Evolutionary conservation across 106 monocot species (phyloP), one percentile per base, ranked within the genome.

Genomic region (Dioscorea alata): DNA sequence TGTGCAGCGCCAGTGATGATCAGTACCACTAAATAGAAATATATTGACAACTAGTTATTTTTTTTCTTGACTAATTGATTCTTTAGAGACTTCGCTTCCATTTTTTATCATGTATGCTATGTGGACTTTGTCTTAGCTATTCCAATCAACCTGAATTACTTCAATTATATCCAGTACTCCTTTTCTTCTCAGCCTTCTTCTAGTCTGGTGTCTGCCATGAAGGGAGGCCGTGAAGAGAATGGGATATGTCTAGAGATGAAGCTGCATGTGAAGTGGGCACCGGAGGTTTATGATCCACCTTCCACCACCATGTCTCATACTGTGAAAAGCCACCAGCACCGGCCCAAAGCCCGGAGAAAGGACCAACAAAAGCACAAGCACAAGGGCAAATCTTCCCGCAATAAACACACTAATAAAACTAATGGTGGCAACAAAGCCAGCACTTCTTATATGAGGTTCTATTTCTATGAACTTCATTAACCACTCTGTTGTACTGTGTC

Each of bases 211-310:
- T 80, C 93, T 59, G 89, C 93, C 25, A 70, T 93, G 86, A 86
- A 86, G 70, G 93, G 93, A 49, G 76, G 93, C 28, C 80, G 89
- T 17, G 74, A 65, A 68, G 66, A 76, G 53, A 65, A 67, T 54
- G 78, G 88, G 0, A 61, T 12, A 22, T 28, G 58, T 5, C 69
- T 67, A 13, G 78, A 75, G 33, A 2, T 8, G 35, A 70, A 79
- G 50, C 13, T 84, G 57, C 74, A 53, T 65, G 93, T 93, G 13
- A 93, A 86, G 74, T 93, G 93, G 93, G 86, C 85, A 8, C 74
- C 76, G 12, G 93, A 84, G 50, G 88, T 93, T 3, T 86, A 89
- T 65, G 89, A 93, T 60, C 93, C 93, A 21, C 93, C 93, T 7
- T 14, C 70, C 25, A 81, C 89, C 23, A 70, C 75, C 33, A 64